Conservation (phyloP, 805 yeast genomes). For the Komagataella mondaviorum region DNA sequence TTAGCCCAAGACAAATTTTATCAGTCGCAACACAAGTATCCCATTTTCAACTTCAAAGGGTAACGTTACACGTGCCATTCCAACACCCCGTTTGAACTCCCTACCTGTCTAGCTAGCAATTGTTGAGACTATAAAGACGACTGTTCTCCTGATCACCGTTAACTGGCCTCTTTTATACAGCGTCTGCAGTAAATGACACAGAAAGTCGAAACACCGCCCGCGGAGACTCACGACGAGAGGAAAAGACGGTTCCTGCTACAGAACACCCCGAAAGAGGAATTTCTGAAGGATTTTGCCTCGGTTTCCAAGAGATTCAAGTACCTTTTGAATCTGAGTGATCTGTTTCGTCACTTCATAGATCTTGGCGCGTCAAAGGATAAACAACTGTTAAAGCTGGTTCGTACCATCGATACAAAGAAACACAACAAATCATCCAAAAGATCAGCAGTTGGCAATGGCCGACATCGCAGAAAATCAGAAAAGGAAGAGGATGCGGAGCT, state of each 20-base stretch:
- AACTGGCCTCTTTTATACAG: not conserved
- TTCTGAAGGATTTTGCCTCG: slow-evolving; percentile 18
- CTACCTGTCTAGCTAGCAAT: not conserved
- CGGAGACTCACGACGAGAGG: slow-evolving; percentile 23
- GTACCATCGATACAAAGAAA: slow-evolving; percentile 17
- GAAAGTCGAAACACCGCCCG: not conserved
- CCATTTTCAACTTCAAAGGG: not conserved
- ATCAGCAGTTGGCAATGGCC: slow-evolving; percentile 14
- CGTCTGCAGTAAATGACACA: not conserved
- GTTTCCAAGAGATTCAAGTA: slow-evolving; percentile 53
- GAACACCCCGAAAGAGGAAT: slow-evolving; percentile 44
- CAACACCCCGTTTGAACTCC: not conserved
- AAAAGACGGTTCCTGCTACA: slow-evolving; percentile 33
- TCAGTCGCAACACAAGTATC: not conserved
- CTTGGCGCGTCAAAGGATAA: slow-evolving; percentile 52
- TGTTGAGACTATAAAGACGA: not conserved
- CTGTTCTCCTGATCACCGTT: not conserved
- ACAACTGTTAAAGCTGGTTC: slow-evolving; percentile 36
- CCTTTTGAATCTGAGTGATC: slow-evolving; percentile 47
- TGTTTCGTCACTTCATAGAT: slow-evolving; percentile 58
- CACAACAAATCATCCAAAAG: slow-evolving; percentile 7
- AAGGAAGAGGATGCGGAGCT: slow-evolving; percentile 71
- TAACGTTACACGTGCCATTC: not conserved
- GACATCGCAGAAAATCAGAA: slow-evolving; percentile 56
- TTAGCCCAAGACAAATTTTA: not conserved